phyloP scores from a whole-genome alignment of 2,329 filamentous ascomycete species.

The Fusarium bactridioides region DNA sequence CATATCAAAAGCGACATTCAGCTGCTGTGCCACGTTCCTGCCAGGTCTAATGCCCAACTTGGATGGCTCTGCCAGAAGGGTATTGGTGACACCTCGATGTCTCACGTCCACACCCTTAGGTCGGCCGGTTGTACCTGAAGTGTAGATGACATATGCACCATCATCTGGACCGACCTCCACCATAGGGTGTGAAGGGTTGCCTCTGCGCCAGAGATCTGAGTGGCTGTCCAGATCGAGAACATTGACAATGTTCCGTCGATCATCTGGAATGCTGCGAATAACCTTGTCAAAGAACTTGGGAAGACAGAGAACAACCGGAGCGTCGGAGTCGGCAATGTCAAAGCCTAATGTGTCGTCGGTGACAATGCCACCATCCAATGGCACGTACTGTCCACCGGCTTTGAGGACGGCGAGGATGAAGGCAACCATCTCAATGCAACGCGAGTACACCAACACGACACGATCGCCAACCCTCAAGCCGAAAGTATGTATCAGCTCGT shows the following conservation, averaged over 20 bases:
- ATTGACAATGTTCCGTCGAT: conserved; percentile 1
- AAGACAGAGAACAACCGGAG: conserved; percentile 16
- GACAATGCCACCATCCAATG: conserved; percentile 25
- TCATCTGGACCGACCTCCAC: conserved; percentile 15
- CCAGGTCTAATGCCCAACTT: conserved; percentile 18
- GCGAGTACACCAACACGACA: conserved; percentile 30
- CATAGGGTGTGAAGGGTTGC: conserved; percentile 11
- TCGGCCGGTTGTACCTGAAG: conserved; percentile 24
- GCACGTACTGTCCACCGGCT: conserved; percentile 27
- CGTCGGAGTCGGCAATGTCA: conserved; percentile 25
- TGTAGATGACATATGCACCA: conserved; percentile 33
- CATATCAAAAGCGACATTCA: conserved; percentile 31
- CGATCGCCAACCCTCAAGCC: conserved; percentile 23
- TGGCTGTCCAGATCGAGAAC: conserved; percentile 17
- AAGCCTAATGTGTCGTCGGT: conserved; percentile 27
- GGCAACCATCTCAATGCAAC: conserved; percentile 30
- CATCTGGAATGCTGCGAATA: conserved; percentile 14
- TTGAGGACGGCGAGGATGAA: conserved; percentile 31
- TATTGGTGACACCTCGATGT: conserved; percentile 25
- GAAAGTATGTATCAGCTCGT: conserved; percentile 11
- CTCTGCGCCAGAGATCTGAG: conserved; percentile 11
- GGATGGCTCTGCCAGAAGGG: conserved; percentile 22
- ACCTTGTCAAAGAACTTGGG: conserved; percentile 30
- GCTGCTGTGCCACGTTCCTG: conserved; percentile 27
- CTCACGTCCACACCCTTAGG: conserved; percentile 30